These are phyloP conservation scores for Trypanosoma congolense DNA, from an alignment of 208 protist genomes.

Conservation along the genomic window DNA sequence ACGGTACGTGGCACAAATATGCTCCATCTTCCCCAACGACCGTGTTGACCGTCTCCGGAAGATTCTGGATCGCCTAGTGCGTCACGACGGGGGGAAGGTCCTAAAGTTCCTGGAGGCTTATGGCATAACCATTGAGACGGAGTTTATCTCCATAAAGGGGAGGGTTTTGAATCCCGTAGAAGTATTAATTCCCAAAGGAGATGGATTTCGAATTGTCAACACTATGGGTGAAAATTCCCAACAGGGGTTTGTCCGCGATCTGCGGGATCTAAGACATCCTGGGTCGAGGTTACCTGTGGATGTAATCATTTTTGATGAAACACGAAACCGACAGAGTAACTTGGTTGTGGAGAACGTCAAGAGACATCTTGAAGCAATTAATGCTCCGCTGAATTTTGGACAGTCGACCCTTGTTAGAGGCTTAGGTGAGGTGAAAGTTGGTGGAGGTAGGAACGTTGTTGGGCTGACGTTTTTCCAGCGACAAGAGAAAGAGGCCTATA, in stretches of 20 bases:
- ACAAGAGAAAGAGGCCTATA: constrained; percentile 26
- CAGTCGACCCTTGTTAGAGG: constrained; percentile 8
- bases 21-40: constrained; percentile 51
- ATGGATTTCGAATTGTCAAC: constrained; percentile 23
- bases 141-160: constrained; percentile 21
- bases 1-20: constrained; percentile 35
- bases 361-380: constrained; percentile 31
- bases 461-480: constrained; percentile 27
- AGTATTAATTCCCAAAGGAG: constrained; percentile 33
- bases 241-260: constrained; percentile 32
- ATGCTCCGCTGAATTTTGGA: constrained; percentile 4
- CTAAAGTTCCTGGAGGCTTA: constrained; percentile 29
- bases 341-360: constrained; percentile 17
- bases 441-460: constrained; percentile 14
- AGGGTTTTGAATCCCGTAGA: constrained; percentile 29
- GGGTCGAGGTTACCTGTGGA: constrained; percentile 8
- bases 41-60: constrained; percentile 22
- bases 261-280: constrained; percentile 22
- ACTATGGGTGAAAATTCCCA: constrained; percentile 23
- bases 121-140: constrained; percentile 26
- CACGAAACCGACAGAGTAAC: constrained; percentile 9
- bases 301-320: constrained; percentile 32
- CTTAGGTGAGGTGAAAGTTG: constrained; percentile 3
- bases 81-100: constrained; percentile 6
- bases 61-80: constrained; percentile 18